phyloP scores from a whole-genome alignment of 75 land plant genomes.

The Selaginella tamariscina region DNA sequence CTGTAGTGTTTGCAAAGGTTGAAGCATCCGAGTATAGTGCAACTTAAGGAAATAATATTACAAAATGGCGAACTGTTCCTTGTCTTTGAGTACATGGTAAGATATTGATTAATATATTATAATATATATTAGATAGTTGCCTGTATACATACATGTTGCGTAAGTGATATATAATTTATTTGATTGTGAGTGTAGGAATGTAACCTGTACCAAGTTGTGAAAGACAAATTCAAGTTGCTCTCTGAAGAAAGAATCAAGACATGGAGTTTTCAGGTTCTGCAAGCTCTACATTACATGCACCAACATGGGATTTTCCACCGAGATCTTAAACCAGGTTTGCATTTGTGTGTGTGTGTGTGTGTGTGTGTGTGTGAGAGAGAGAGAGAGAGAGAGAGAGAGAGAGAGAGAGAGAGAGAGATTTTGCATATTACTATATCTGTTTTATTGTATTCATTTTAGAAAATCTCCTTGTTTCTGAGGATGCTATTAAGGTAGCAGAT shows the following conservation, averaged over 20 bases:
- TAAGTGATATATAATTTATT: neutral
- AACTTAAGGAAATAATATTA: constrained; percentile 58
- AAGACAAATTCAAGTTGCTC: constrained; percentile 29
- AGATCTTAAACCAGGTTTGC: constrained; percentile 78
- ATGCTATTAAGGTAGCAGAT: constrained; percentile 14
- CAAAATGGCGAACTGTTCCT: constrained; percentile 58
- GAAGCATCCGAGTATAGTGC: constrained; percentile 70
- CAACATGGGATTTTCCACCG: constrained; percentile 68
- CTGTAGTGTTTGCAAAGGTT: constrained; percentile 49
- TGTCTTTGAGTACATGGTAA: constrained; percentile 85
- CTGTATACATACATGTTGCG: neutral
- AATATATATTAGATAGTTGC: neutral
- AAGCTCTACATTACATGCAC: constrained; percentile 75
- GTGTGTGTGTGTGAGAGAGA: no score
- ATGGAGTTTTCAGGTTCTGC: constrained; percentile 55
- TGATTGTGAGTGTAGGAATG: constrained; percentile 30
- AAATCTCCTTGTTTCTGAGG: constrained; percentile 17
- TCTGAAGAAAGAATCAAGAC: constrained; percentile 49
- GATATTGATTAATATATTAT: neutral
- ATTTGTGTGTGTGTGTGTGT: neutral
- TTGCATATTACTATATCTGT: no score
- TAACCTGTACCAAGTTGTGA: constrained; percentile 70
- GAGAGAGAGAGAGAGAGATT: no score
- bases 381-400: no score
- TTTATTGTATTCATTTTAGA: constrained; percentile 3